Base-by-base conservation (phyloP, 2,329 filamentous ascomycete genomes). In the Stachybotrys chartarum region DNA sequence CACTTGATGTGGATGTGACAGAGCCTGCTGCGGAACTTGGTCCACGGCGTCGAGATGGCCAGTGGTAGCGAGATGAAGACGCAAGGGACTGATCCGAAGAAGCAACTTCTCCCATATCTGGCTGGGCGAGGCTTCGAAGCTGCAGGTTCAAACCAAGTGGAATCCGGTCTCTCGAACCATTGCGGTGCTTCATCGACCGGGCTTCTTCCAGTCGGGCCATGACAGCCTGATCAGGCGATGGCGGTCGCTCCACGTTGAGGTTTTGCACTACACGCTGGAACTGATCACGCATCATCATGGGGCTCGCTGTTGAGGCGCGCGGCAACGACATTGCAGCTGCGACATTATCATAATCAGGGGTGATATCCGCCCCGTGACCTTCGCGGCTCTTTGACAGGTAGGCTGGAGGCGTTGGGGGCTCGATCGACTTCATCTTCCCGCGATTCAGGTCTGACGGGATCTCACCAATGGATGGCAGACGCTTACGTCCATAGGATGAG, bases 391-490 rank as follows among this genome's bases (percentile, higher is more conserved):
- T 56, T 57, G 61, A 67, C 59, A 10, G 62, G 50, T 68, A 68
- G 49, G 54, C 59, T 1, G 63, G 59, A n/a, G 60, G 66, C 11
- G 63, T 53, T 12, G 59, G 54, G 5, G 60, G 55, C 47, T 65
- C 66, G 4, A 57, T 59, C 5, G 67, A 57, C 53, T 65, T 67
- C 2, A 73, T 54, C 4, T 57, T 52, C 7, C 65, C 61, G 3
- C 68, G 64, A 55, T 67, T 71, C 11, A 71, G 61, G 42, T 72
- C 69, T 1, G 63, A 60, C 1, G 70, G 61, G 12, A 66, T 63
- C 72, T 91, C 88, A 11, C 88, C 88, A 55, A 92, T 93, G 0
- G 88, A 93, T 14, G 89, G 84, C 39, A 93, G 76, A n/a, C 88
- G 82, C 55, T 81, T 80, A 45, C 86, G 79, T 42, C 76, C 74